Conservation (phyloP, 2,329 filamentous ascomycete species). For the Phialophora expanda region DNA sequence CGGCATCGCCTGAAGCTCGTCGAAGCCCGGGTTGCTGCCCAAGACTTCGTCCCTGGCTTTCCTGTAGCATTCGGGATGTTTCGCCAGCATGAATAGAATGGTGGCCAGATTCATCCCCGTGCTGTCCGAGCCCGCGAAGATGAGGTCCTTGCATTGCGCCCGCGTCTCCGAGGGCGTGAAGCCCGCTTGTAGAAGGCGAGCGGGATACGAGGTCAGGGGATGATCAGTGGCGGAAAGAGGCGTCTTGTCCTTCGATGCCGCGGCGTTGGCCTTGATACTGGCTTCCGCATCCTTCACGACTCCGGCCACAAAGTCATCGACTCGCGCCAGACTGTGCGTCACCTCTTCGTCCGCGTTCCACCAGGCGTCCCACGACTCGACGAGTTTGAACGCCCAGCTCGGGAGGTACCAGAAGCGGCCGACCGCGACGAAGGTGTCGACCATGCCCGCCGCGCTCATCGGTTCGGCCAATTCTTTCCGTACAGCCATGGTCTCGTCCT, state of each 20-base stretch:
- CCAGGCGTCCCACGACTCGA: slow-evolving; percentile 37
- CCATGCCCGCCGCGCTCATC: slow-evolving; percentile 55
- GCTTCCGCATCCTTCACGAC: slow-evolving; percentile 33
- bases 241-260: slow-evolving; percentile 22
- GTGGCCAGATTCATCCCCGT: slow-evolving; percentile 59
- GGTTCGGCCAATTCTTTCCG: slow-evolving; percentile 28
- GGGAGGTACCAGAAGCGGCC: slow-evolving; percentile 62
- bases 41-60: slow-evolving; percentile 31
- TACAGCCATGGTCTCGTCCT: slow-evolving; percentile 24
- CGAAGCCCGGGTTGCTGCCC: slow-evolving; percentile 30
- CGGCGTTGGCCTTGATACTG: slow-evolving; percentile 17
- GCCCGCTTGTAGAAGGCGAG: slow-evolving; percentile 36
- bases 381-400: slow-evolving; percentile 42
- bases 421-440: slow-evolving; percentile 61
- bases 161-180: slow-evolving; percentile 34
- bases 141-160: slow-evolving; percentile 41
- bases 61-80: slow-evolving; percentile 49
- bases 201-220: slow-evolving; percentile 36
- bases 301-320: slow-evolving; percentile 36
- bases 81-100: slow-evolving; percentile 54
- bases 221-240: slow-evolving; percentile 5
- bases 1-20: slow-evolving; percentile 47
- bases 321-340: slow-evolving; percentile 28
- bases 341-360: slow-evolving; percentile 35
- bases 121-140: slow-evolving; percentile 61